A percentile compares a stretch with the other conserved stretches of the same genome.
Evolutionary conservation across 805 yeast species (phyloP).

Genomic region (Maudiozyma serrabonitensis): DNA sequence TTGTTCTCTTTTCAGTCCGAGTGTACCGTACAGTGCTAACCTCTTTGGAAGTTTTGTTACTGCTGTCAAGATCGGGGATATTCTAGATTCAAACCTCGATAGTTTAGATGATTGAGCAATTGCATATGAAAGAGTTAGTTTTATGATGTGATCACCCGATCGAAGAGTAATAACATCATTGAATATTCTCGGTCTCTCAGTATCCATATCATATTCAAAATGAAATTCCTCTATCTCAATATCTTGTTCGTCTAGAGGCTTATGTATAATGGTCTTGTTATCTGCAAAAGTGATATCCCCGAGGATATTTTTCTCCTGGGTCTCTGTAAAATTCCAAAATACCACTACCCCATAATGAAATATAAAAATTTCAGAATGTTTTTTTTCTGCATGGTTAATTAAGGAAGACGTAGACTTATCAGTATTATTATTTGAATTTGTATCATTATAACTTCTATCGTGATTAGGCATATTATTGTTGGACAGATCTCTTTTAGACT

Average conservation of each 20-base stretch:
- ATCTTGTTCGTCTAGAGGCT: slow-evolving; percentile 77
- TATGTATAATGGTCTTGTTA: slow-evolving; percentile 44
- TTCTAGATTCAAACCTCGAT: slow-evolving; percentile 82
- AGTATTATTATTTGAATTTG: background rate
- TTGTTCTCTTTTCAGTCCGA: slow-evolving; percentile 79
- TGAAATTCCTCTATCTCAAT: slow-evolving; percentile 77
- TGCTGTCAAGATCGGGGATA: slow-evolving; percentile 72
- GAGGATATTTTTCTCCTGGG: slow-evolving; percentile 83
- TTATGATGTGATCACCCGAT: slow-evolving; percentile 86
- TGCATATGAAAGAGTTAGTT: slow-evolving; percentile 89
- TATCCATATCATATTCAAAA: slow-evolving; percentile 42
- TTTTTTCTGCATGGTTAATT: slow-evolving; percentile 11
- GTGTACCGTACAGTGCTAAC: slow-evolving; percentile 78
- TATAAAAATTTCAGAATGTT: slow-evolving; percentile 80
- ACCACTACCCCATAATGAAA: slow-evolving; percentile 94
- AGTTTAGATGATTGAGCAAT: slow-evolving; percentile 93
- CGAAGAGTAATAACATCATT: slow-evolving; percentile 90
- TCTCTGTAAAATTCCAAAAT: slow-evolving; percentile 91
- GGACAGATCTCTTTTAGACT: background rate
- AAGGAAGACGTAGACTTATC: background rate
- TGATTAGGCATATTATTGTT: background rate
- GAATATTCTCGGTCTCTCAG: slow-evolving; percentile 65
- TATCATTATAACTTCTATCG: background rate
- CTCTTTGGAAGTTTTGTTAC: slow-evolving; percentile 86
- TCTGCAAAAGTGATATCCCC: slow-evolving; percentile 70